Base-by-base conservation (phyloP, 371 early-diverging fungal genomes). In the Mucor lusitanicus region DNA sequence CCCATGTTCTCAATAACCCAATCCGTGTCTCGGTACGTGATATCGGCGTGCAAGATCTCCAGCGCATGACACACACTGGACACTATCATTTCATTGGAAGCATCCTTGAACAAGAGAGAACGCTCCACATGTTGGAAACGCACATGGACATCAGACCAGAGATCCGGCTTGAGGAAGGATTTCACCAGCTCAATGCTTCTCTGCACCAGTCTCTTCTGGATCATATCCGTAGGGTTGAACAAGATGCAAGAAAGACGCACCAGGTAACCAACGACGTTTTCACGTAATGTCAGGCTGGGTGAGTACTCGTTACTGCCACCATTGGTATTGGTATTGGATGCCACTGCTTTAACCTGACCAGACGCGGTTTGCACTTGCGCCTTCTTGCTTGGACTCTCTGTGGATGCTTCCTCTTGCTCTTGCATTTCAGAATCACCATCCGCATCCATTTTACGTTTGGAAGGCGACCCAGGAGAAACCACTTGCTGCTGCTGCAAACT, bases 1-100 rank as follows among this genome's bases (percentile, higher is more conserved):
- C 72, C 72, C 67, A 94, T 80, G 69, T 92, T 91, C 56, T 80
- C 71, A 9, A 89, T 65, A 54, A 92, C 85, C 92, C 92, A 94
- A 13, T 86, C 81, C 0, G 74, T 63, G 2, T 87, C 85, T 46
- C 89, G 87, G 54, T 86, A 77, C 50, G 87, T 80, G 1, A 91
- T 77, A 39, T 90, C 81, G 23, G 87, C 82, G 46, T 84, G 71
- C 23, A 94, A 74, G n/a, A 93, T 83, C 48, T 94, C 92, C 32
- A 93, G 64, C 0, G 91, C 86, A 67, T 88, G 90, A 60, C 87
- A 82, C n/a, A 88, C 81, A 55, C 78, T 77, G 0, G 82, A 73
- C 1, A 76, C 67, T 27, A 77, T 61, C 21, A 82, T 70, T 6
- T 85, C 85, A 12, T 63, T 76, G 25, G 53, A 15, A 33, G 76